Base-by-base conservation (phyloP, 2,329 filamentous ascomycete genomes). In the Xylaria multiplex region DNA sequence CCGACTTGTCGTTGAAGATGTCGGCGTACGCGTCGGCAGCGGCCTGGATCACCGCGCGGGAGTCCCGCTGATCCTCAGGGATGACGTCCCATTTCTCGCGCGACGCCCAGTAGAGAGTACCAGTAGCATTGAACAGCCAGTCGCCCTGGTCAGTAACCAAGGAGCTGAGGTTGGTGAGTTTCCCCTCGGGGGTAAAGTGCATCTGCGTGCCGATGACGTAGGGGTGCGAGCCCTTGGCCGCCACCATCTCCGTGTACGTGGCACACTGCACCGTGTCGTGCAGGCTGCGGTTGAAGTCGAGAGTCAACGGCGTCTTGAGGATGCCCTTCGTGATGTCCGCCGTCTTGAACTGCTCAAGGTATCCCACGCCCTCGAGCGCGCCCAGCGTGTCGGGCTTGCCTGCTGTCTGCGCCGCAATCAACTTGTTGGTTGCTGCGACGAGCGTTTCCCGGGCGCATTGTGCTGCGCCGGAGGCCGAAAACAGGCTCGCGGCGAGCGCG, bases 171-270 rank as follows among this genome's bases (percentile, higher is more conserved):
- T 77, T 73, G 40, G 69, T 50, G 70, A 78, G 69, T 56, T 72
- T 69, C 48, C 66, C 62, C 61, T 69, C 62, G 68, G 72, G 65
- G 30, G 67, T 66, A 59, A 77, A 74, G 65, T 72, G 73, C 65
- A 79, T 70, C 69, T 79, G 79, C 24, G 76, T 76, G 53, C 77
- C 79, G 59, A 80, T 71, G 24, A 80, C 79, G 64, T 80, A 80
- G 6, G 78, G 79, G 64, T 76, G 73, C 27, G 75, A 46, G 30
- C 66, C 62, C 60, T 71, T 72, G 6, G 77, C 74, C 22, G 79
- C 72, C 64, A 79, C 73, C 67, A 79, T 71, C 72, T 80, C 78
- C 6, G 77, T 77, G 72, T 74, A 80, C 35, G 77, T 77, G n/a
- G 77, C 76, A 67, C 78, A 80, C 55, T 72, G 69, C n/a, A 73